Percentiles rank a stretch among this genome's conserved stretches.
phyloP scores from a whole-genome alignment of 2,329 filamentous ascomycete species.

The Neonectria punicea region DNA sequence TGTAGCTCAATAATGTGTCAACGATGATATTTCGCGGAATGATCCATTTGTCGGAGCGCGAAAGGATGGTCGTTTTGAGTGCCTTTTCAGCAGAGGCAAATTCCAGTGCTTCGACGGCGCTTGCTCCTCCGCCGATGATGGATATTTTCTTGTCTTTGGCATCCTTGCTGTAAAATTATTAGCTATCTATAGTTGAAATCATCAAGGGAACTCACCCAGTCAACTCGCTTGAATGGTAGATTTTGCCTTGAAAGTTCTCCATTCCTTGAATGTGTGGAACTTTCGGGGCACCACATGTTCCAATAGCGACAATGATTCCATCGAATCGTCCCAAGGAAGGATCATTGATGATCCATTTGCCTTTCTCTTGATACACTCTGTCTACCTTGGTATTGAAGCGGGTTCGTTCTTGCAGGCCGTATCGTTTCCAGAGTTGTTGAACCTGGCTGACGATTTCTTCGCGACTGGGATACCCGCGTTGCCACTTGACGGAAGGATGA shows the following conservation, averaged over 20 bases:
- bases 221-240: conserved; percentile 80
- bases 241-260: conserved; percentile 75
- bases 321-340: conserved; percentile 77
- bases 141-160: conserved; percentile 80
- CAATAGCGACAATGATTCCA: conserved; percentile 80
- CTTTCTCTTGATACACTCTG: conserved; percentile 75
- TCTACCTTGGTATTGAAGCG: conserved; percentile 77
- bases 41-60: conserved; percentile 87
- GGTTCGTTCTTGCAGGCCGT: conserved; percentile 76
- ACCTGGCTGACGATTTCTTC: conserved; percentile 81
- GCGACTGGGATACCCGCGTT: conserved; percentile 79
- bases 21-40: conserved; percentile 83
- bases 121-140: conserved; percentile 82
- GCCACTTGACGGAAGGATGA: conserved; percentile 81
- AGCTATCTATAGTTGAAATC: conserved; percentile 9
- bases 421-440: conserved; percentile 73
- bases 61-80: conserved; percentile 75
- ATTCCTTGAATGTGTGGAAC: conserved; percentile 77
- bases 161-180: conserved; percentile 61
- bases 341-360: conserved; percentile 83
- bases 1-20: conserved; percentile 78
- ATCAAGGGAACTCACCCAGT: conserved; percentile 60
- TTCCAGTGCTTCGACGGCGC: conserved; percentile 84
- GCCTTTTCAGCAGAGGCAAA: conserved; percentile 77
- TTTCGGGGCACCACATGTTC: conserved; percentile 83